Conservation (phyloP, 2,329 filamentous ascomycete species). For the Ophiostoma ulmi region DNA sequence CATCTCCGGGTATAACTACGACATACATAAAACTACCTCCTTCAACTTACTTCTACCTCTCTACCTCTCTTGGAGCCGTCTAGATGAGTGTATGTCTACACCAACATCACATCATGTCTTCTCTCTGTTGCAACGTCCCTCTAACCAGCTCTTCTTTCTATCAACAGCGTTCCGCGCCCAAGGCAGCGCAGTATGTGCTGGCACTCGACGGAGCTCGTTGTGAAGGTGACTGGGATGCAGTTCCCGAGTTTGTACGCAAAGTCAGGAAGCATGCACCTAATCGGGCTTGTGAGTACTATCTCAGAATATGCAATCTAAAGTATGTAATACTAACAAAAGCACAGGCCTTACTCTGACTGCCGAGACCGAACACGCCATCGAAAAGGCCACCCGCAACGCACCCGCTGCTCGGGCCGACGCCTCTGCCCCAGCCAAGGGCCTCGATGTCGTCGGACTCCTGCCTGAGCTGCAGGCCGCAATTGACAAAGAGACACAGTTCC, state of each 20-base stretch:
- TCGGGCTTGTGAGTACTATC: slow-evolving; percentile 63
- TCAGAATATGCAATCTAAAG: not conserved
- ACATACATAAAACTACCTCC: not conserved
- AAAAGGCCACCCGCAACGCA: slow-evolving; percentile 48
- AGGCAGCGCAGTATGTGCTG: slow-evolving; percentile 75
- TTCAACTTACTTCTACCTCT: not conserved
- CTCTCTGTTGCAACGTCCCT: not conserved
- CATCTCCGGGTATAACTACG: not conserved
- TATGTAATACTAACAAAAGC: not conserved
- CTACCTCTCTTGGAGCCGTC: slow-evolving; percentile 1
- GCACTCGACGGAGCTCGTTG: slow-evolving; percentile 82
- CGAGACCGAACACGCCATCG: slow-evolving; percentile 62
- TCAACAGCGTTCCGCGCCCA: slow-evolving; percentile 37
- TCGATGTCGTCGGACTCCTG: slow-evolving; percentile 43
- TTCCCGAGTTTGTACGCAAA: slow-evolving; percentile 87
- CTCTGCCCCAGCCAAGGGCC: slow-evolving; percentile 38
- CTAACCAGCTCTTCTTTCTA: not conserved
- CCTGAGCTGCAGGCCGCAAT: slow-evolving; percentile 53
- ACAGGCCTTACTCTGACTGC: slow-evolving; percentile 65
- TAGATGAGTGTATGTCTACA: slow-evolving; percentile 22
- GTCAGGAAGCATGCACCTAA: slow-evolving; percentile 88
- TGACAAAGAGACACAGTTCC: slow-evolving; percentile 49
- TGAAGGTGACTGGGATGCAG: slow-evolving; percentile 77
- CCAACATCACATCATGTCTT: not conserved
- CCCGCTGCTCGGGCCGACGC: slow-evolving; percentile 41